These are phyloP conservation scores for Alliaria petiolata DNA, from an alignment of 345 rosid species.

Conservation along the genomic window DNA sequence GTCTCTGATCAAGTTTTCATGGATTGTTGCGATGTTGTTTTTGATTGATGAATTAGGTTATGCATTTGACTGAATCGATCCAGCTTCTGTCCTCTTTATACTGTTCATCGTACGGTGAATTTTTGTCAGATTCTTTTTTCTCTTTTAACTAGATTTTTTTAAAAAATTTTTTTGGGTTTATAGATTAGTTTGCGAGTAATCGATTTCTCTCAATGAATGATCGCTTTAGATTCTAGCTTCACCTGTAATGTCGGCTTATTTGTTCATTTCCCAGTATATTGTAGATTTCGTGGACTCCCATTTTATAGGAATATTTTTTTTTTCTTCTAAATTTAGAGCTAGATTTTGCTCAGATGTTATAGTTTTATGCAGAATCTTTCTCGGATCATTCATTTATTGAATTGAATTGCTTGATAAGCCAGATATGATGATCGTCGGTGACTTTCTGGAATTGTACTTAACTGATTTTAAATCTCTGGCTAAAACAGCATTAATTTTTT, in stretches of 20 bases:
- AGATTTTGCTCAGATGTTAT: not conserved
- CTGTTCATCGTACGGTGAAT: slow-evolving; percentile 28
- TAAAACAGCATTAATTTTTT: not conserved
- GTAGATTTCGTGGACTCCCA: not conserved
- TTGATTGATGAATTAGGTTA: not conserved
- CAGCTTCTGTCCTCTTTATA: slow-evolving; percentile 3
- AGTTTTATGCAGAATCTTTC: not conserved
- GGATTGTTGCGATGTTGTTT: not conserved
- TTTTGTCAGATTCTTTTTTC: slow-evolving; percentile 7
- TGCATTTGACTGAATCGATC: slow-evolving; percentile 26
- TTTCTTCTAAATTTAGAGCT: not conserved
- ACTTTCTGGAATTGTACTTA: slow-evolving; percentile 1
- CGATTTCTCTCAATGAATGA: not conserved
- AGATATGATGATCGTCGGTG: slow-evolving; percentile 2
- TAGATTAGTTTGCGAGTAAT: slow-evolving; percentile 5
- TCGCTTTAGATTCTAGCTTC: slow-evolving; percentile 9
- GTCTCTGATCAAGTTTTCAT: not conserved
- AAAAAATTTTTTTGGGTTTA: not conserved
- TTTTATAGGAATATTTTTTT: slow-evolving; percentile 1
- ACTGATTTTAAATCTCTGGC: not conserved
- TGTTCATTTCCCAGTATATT: not conserved
- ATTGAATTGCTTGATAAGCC: not conserved
- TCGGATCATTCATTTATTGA: not conserved
- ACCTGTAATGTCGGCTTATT: slow-evolving; percentile 8
- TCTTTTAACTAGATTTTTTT: not conserved